These are phyloP conservation scores for Leccinum fibrillosum DNA, from an alignment of 768 basidiomycete species.

Conservation along the genomic window DNA sequence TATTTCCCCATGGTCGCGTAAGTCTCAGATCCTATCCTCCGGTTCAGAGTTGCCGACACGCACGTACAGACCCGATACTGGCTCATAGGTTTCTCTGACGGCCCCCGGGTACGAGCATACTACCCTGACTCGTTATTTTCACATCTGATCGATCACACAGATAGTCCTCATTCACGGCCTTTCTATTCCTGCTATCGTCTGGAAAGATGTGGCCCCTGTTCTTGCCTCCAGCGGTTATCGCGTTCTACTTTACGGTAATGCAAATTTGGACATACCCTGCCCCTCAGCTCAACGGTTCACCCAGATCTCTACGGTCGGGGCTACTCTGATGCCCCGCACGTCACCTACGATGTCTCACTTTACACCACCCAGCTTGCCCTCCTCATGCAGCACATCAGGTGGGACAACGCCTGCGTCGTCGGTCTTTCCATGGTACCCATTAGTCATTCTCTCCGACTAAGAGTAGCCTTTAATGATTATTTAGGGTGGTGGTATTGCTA, in stretches of 20 bases:
- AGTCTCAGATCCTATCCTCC: constrained; percentile 16
- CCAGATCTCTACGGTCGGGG: constrained; percentile 79
- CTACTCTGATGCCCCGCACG: constrained; percentile 77
- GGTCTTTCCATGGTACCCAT: constrained; percentile 71
- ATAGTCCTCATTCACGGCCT: constrained; percentile 77
- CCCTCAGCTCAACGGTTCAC: background rate
- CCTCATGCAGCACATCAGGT: constrained; percentile 73
- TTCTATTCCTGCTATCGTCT: constrained; percentile 72
- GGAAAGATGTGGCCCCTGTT: constrained; percentile 69
- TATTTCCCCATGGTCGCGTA: constrained; percentile 63
- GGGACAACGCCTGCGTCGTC: constrained; percentile 62
- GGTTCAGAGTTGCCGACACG: background rate
- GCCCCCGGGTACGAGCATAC: constrained; percentile 50
- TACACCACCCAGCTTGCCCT: constrained; percentile 80
- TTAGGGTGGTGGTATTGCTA: constrained; percentile 72
- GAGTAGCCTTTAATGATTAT: background rate
- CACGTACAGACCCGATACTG: constrained; percentile 64
- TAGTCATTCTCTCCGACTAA: background rate
- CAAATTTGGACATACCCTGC: background rate
- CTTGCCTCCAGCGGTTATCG: constrained; percentile 64
- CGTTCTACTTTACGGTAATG: constrained; percentile 69
- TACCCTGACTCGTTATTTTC: background rate
- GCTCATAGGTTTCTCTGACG: constrained; percentile 65
- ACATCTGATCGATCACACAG: constrained; percentile 33
- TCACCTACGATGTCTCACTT: constrained; percentile 59